Evolutionary conservation across 2,329 filamentous ascomycete species (phyloP).

Genomic region (Ascochyta pisi): DNA sequence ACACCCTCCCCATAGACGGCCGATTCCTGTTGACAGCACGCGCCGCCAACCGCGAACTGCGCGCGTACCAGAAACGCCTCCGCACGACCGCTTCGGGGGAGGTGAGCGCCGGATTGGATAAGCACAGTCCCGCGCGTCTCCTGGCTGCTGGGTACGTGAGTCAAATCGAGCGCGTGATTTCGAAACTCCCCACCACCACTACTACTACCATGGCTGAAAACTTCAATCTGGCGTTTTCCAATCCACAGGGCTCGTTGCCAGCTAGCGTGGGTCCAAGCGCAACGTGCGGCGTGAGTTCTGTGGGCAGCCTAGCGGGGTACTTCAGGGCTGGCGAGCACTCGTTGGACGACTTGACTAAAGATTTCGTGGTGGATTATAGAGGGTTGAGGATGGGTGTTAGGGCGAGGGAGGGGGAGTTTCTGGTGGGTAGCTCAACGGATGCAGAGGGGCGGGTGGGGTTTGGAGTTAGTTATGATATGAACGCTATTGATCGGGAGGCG

Average conservation of each 20-base stretch:
- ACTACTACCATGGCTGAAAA: conserved; percentile 16
- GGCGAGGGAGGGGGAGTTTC: conserved; percentile 55
- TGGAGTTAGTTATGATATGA: conserved; percentile 52
- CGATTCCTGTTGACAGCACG: conserved; percentile 50
- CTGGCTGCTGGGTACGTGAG: conserved; percentile 54
- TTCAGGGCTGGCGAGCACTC: conserved; percentile 39
- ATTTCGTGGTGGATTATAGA: conserved; percentile 52
- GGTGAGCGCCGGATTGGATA: conserved; percentile 34
- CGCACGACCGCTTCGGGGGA: conserved; percentile 13
- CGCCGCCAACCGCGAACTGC: conserved; percentile 53
- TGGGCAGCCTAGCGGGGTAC: conserved; percentile 48
- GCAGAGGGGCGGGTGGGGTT: conserved; percentile 46
- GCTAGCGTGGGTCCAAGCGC: conserved; percentile 44
- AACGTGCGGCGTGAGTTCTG: conserved; percentile 55
- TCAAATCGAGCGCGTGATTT: conserved; percentile 49
- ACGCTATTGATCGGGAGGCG: conserved; percentile 42
- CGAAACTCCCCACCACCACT: conserved; percentile 32
- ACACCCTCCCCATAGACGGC: conserved; percentile 42
- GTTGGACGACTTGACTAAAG: conserved; percentile 26
- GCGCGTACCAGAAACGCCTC: conserved; percentile 54
- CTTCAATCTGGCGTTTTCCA: conserved; percentile 36
- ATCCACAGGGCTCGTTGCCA: conserved; percentile 50
- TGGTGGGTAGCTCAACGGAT: conserved; percentile 53
- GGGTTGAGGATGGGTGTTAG: conserved; percentile 50
- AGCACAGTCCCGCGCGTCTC: conserved; percentile 49